Conservation (phyloP, 2,329 filamentous ascomycete species). For the Hypoxylon sp. region DNA sequence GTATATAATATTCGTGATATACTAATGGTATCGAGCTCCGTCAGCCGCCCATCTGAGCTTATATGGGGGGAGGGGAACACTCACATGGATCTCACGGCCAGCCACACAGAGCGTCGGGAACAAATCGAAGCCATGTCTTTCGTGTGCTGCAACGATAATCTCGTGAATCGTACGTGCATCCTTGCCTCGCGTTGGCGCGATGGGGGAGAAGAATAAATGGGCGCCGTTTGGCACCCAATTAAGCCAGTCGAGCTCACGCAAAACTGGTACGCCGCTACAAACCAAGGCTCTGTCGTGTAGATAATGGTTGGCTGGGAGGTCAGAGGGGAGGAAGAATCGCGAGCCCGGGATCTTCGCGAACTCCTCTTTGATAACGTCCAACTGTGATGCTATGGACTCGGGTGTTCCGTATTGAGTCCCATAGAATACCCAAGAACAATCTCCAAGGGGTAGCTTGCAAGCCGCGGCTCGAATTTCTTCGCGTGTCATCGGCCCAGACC, state of each 20-base stretch:
- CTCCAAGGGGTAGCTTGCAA: conserved; percentile 58
- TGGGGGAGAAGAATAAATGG: conserved; percentile 68
- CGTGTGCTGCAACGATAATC: conserved; percentile 56
- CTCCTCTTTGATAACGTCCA: conserved; percentile 59
- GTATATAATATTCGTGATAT: conserved; percentile 69
- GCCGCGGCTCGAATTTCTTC: conserved; percentile 55
- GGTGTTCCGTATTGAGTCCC: conserved; percentile 60
- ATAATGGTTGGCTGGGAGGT: conserved; percentile 58
- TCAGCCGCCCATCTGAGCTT: neutral
- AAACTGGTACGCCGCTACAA: conserved; percentile 55
- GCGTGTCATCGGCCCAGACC: conserved; percentile 51
- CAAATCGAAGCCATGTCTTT: conserved; percentile 65
- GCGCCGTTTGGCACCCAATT: conserved; percentile 68
- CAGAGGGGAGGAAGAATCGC: conserved; percentile 60
- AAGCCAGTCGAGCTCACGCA: conserved; percentile 59
- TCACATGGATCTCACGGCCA: conserved; percentile 66
- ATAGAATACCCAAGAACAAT: conserved; percentile 66
- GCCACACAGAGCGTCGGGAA: conserved; percentile 67
- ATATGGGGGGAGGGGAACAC: conserved; percentile 35
- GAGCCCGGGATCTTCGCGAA: conserved; percentile 61
- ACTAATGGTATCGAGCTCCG: conserved; percentile 1
- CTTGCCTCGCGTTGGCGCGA: conserved; percentile 63
- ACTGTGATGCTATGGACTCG: conserved; percentile 53
- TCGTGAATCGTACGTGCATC: conserved; percentile 63
- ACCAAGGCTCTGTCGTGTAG: conserved; percentile 57